Evolutionary conservation across 345 rosid genomes (phyloP), one percentile per base, ranked within the genome.

Genomic region (Eucalyptus marginata): DNA sequence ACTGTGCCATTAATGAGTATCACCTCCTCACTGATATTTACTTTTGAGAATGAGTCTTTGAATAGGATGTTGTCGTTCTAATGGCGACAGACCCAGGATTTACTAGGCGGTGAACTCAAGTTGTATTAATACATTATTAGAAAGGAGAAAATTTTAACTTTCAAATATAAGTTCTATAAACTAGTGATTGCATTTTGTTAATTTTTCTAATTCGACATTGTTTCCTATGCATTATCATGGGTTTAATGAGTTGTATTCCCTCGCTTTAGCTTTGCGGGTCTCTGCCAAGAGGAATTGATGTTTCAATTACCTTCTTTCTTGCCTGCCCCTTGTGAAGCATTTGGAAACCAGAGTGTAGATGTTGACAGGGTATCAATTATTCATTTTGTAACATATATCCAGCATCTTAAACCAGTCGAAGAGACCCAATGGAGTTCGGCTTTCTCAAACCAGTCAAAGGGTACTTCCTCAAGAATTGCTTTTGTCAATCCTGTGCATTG

Each of bases 291-390:
- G 91, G 95, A 95, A 87, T 89, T 93, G 88, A 93, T 92, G 93
- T 92, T 88, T 66, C 92, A 93, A 89, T 90, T 94, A 40, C 94
- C 95, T 79, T 94, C 95, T 50, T 93, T 94, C 88, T 87, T 93
- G 90, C 96, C 96, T 12, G 92, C 92, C 31, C 93, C 92, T 58
- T 93, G 93, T 88, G 93, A 93, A 87, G 96, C 95, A 87, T 95
- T 95, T 90, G 93, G 94, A 85, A 95, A 95, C 90, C 96, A 89
- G 90, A 93, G 93, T 90, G 93, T 93, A 47, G 94, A 93, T 89
- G 93, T 95, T 88, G 94, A 95, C 87, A 94, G 94, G 96, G 96
- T 93, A 85, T 11, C 27, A 3, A 36, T 76, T 10, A 76, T 40
- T 76, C 47, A 0, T 36, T 76, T 76, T 2, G 47, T 76, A 76